Evolutionary conservation across 2,329 filamentous ascomycete genomes (phyloP), one percentile per base, ranked within the genome.

Genomic region (Penicillium frequentans): DNA sequence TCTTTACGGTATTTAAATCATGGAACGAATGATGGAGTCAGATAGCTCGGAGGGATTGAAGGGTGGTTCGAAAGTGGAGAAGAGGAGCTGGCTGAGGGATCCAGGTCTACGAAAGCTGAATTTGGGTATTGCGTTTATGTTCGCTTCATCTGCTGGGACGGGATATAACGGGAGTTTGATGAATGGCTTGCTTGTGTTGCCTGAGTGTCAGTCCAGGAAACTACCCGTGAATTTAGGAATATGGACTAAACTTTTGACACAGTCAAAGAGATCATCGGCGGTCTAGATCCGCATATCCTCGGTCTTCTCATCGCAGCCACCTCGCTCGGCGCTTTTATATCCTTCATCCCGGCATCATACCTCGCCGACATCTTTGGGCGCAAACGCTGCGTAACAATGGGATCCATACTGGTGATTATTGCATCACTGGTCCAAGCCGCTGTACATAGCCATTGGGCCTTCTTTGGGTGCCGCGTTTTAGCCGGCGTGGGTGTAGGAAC

Each of bases 291-390:
- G 10, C 65, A 58, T 33, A 49, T 24, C 3, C 56, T 49, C 37
- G 64, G 64, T 19, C 63, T 66, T 10, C 58, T 66, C 14, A 66
- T 66, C 23, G 64, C 63, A 19, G 58, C 64, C 26, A 63, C 64
- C 24, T 66, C 64, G 5, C 56, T 66, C 5, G 64, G 64, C 10
- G 57, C 63, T 2, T 65, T 66, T 33, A 52, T 64, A 27, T 46
- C 64, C 5, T 66, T 66, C 21, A 56, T 65, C 3, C 64, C 64
- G 21, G 63, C 53, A 37, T 64, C 64, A 11, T 65, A 66, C 35
- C 51, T 63, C 9, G 63, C 76, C 31, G 80, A 82, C 55, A 79
- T 75, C 70, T 69, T 75, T 9, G 80, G 80, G 1, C 71, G 79
- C 19, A 75, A 71, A 7, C 68, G 70, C 55, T 75, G 75, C 21